These are phyloP conservation scores for Acanthamoeba royreba DNA, from an alignment of 208 protist genomes.

Conservation along the genomic window DNA sequence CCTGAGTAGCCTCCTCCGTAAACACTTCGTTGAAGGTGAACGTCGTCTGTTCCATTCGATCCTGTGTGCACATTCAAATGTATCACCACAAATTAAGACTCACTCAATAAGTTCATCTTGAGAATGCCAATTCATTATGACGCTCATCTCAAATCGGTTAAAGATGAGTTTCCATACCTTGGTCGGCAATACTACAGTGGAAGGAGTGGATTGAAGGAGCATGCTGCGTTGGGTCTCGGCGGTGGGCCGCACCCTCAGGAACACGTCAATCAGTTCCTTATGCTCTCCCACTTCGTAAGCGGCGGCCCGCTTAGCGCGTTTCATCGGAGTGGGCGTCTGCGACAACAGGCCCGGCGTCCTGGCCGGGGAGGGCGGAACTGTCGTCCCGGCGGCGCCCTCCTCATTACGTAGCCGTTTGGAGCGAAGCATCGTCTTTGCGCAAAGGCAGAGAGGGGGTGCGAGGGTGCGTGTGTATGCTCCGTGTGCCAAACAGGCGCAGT, in stretches of 20 bases:
- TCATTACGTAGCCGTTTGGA: not conserved
- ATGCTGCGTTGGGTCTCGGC: not conserved
- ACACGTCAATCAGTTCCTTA: not conserved
- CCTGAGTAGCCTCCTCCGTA: not conserved
- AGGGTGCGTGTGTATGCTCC: not conserved
- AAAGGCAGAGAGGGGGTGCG: no score
- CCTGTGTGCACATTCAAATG: not conserved
- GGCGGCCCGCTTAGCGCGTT: not conserved
- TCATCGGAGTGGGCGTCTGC: not conserved
- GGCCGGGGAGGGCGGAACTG: not conserved
- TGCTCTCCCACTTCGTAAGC: not conserved
- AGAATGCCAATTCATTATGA: no score
- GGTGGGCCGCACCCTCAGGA: not conserved
- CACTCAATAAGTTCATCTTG: no score
- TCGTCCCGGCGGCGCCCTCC: not conserved
- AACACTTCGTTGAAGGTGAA: slow-evolving; percentile 25
- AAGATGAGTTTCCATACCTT: no score
- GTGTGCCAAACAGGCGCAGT: not conserved
- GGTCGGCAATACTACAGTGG: not conserved
- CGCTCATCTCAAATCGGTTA: no score
- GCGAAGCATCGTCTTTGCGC: no score
- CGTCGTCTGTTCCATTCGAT: not conserved
- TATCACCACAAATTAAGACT: no score
- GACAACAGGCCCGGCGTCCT: not conserved
- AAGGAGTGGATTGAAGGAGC: not conserved